Percentiles rank a stretch among this genome's conserved stretches.
These are phyloP conservation scores for Stagonosporopsis rhizophila DNA, from an alignment of 2,329 filamentous ascomycete genomes.

Conservation along the genomic window DNA sequence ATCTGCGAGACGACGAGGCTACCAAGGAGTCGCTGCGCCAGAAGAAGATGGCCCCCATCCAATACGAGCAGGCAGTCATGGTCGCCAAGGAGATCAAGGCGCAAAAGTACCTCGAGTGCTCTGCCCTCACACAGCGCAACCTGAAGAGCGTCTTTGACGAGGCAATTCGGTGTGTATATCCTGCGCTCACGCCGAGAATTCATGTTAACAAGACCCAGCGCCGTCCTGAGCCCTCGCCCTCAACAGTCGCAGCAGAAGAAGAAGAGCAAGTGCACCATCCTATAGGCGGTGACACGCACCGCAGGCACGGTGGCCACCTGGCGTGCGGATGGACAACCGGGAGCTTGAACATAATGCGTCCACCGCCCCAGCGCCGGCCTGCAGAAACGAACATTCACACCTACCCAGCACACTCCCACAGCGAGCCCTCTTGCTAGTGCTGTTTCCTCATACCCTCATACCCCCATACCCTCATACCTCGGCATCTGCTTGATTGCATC, in stretches of 20 bases:
- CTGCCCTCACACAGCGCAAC: constrained; percentile 93
- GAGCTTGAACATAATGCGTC: constrained; percentile 35
- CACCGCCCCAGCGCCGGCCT: constrained; percentile 14
- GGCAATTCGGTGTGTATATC: constrained; percentile 83
- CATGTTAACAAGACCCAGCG: constrained; percentile 39
- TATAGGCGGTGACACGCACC: constrained; percentile 27
- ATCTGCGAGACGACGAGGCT: constrained; percentile 85
- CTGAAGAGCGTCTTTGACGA: constrained; percentile 99
- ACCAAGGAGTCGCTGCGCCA: constrained; percentile 83
- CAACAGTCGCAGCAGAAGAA: constrained; percentile 35
- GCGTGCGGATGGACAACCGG: constrained; percentile 29
- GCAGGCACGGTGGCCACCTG: constrained; percentile 25
- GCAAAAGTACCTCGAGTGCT: constrained; percentile 98
- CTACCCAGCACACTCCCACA: constrained; percentile 17
- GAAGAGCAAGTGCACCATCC: constrained; percentile 38
- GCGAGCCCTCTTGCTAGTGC: constrained; percentile 5
- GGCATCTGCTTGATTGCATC: constrained; percentile 31
- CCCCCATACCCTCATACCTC: constrained; percentile 22
- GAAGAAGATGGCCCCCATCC: constrained; percentile 97
- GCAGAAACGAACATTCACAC: constrained; percentile 14
- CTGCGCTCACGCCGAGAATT: neutral
- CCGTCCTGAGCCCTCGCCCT: constrained; percentile 52
- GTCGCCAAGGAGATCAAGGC: constrained; percentile 94
- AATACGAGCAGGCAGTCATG: constrained; percentile 87
- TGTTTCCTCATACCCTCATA: constrained; percentile 25